phyloP scores from a whole-genome alignment of 2,329 filamentous ascomycete genomes.

The Talaromyces sp. region DNA sequence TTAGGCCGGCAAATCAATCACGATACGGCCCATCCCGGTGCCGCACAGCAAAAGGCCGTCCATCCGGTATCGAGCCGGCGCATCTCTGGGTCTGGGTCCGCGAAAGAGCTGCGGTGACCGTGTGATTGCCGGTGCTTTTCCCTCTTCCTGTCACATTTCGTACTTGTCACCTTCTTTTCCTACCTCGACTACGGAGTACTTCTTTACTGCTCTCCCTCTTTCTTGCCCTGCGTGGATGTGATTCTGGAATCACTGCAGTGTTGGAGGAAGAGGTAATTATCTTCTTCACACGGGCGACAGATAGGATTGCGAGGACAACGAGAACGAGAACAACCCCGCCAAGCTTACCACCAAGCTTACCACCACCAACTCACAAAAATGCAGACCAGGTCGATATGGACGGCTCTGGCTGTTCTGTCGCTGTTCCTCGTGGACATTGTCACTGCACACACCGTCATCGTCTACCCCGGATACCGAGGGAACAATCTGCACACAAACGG shows the following conservation, averaged over 20 bases:
- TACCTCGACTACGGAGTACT: background rate
- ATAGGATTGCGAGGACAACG: background rate
- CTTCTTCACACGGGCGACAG: background rate
- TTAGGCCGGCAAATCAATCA: background rate
- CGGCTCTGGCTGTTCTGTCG: constrained; percentile 6
- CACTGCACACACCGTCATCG: constrained; percentile 67
- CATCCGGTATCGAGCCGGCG: background rate
- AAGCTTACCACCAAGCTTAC: background rate
- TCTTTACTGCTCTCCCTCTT: background rate
- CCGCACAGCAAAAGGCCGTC: background rate
- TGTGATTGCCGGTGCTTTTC: background rate
- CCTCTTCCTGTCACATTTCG: background rate
- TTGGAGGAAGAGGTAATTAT: background rate
- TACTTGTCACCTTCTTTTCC: background rate
- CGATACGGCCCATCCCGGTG: background rate
- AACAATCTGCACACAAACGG: constrained; percentile 78
- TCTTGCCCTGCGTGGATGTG: background rate
- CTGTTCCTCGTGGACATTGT: constrained; percentile 30
- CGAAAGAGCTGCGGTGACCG: background rate
- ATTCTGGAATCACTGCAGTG: background rate
- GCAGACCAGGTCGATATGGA: constrained; percentile 11
- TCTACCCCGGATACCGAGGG: constrained; percentile 81
- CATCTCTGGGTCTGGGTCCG: background rate
- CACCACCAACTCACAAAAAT: background rate
- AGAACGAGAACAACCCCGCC: background rate